These are phyloP conservation scores for Oehlia diaphana DNA, from an alignment of 192 early-diverging fungal species.

Conservation along the genomic window DNA sequence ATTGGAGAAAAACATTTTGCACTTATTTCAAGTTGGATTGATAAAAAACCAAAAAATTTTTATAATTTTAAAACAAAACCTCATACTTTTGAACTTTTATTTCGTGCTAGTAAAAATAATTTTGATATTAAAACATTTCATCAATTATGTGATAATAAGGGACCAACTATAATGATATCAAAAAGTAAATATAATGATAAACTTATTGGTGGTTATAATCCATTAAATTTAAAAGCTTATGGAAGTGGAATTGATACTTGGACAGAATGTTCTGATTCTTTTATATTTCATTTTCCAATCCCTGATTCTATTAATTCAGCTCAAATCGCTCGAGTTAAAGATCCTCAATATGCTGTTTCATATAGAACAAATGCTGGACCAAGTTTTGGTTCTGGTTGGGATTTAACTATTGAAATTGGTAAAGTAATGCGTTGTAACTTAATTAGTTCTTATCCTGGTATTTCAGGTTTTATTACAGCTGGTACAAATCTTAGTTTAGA, in stretches of 20 bases:
- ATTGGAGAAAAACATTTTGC: background rate
- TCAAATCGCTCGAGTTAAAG: background rate
- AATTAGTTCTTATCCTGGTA: background rate
- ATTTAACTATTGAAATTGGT: background rate
- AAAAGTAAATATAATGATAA: background rate
- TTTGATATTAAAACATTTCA: background rate
- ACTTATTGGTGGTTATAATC: background rate
- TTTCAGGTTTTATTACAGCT: background rate
- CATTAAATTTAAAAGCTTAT: background rate
- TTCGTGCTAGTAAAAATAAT: background rate
- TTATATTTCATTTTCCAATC: background rate
- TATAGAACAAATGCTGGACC: background rate
- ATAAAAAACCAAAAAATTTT: background rate
- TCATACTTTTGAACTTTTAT: background rate
- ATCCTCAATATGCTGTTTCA: background rate
- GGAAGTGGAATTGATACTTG: background rate
- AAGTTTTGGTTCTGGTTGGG: slow-evolving; percentile 10
- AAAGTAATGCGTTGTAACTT: background rate
- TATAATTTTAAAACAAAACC: background rate
- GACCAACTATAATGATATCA: background rate
- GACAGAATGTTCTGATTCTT: background rate
- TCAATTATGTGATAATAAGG: slow-evolving; percentile 6
- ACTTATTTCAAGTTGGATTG: slow-evolving; percentile 5
- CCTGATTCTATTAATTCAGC: background rate
- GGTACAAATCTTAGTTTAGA: background rate